A percentile compares a stretch with the other conserved stretches of the same genome.
phyloP scores from a whole-genome alignment of 2,329 filamentous ascomycete species.

The Colletotrichum musicola region DNA sequence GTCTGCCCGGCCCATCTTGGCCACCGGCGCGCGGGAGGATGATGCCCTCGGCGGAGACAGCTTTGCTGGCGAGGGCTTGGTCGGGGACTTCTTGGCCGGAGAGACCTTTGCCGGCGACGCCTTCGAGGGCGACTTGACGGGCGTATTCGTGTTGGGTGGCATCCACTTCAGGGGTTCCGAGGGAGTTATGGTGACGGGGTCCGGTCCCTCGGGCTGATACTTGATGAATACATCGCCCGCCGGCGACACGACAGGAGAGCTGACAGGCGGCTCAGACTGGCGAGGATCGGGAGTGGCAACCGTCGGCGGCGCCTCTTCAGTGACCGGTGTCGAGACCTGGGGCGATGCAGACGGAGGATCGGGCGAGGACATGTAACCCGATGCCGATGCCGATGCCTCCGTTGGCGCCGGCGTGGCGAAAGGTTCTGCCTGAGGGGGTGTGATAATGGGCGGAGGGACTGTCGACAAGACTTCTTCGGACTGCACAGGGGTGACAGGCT shows the following conservation, averaged over 20 bases:
- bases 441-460: conserved; percentile 17
- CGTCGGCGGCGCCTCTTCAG: conserved; percentile 3
- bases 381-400: not conserved
- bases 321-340: conserved; percentile 27
- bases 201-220: conserved; percentile 68
- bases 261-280: conserved; percentile 43
- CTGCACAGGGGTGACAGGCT: conserved; percentile 30
- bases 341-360: conserved; percentile 1
- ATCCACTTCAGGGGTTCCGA: conserved; percentile 64
- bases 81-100: conserved; percentile 49
- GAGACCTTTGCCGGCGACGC: conserved; percentile 48
- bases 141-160: conserved; percentile 59
- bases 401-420: conserved; percentile 13
- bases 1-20: conserved; percentile 50
- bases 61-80: conserved; percentile 48
- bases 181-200: conserved; percentile 52
- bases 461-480: not conserved
- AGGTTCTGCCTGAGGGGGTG: conserved; percentile 26
- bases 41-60: conserved; percentile 45
- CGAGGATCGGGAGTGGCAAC: conserved; percentile 41
- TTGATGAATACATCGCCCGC: conserved; percentile 60
- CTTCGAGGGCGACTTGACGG: conserved; percentile 34
- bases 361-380: conserved; percentile 7
- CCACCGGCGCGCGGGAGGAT: conserved; percentile 15
- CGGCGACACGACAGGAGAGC: conserved; percentile 47